Evolutionary conservation across 495 filamentous ascomycete species (phyloP).

Genomic region (Penicillium riverlandense): DNA sequence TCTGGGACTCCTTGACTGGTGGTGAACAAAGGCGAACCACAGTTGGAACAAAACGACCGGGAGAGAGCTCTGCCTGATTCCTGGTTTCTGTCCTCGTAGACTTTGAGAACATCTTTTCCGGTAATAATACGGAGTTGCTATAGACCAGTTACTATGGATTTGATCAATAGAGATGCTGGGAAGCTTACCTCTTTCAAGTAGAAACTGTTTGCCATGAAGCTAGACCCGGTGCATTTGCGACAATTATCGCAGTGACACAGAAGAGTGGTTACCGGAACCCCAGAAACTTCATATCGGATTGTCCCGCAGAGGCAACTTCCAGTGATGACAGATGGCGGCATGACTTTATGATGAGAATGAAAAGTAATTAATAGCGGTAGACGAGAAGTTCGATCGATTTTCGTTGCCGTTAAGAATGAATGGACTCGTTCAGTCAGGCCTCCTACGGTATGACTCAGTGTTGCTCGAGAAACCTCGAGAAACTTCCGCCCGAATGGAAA

Average conservation of each 20-base stretch:
- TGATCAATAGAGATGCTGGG: not conserved
- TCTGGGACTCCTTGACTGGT: not conserved
- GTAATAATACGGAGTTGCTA: conserved; percentile 4
- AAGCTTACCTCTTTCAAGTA: conserved; percentile 5
- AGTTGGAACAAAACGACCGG: conserved; percentile 9
- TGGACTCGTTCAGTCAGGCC: too few species aligned
- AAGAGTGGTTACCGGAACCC: conserved; percentile 1
- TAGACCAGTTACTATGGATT: not conserved
- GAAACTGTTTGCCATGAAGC: conserved; percentile 8
- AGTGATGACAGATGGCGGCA: not conserved
- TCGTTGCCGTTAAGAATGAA: too few species aligned
- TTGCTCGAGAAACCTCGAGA: too few species aligned
- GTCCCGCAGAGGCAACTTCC: conserved; percentile 11
- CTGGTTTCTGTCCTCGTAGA: conserved; percentile 1
- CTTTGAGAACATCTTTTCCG: conserved; percentile 1
- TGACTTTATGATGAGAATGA: too few species aligned
- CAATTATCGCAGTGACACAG: conserved; percentile 13
- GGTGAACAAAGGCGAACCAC: conserved; percentile 8
- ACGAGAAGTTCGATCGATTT: too few species aligned
- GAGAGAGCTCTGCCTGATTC: not conserved
- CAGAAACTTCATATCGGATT: conserved; percentile 7
- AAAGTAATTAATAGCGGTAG: too few species aligned
- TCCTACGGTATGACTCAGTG: too few species aligned
- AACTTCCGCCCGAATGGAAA: too few species aligned
- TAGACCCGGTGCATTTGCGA: conserved; percentile 9